Base-by-base conservation (phyloP, 306 rosid genomes). In the Styphnolobium japonicum region DNA sequence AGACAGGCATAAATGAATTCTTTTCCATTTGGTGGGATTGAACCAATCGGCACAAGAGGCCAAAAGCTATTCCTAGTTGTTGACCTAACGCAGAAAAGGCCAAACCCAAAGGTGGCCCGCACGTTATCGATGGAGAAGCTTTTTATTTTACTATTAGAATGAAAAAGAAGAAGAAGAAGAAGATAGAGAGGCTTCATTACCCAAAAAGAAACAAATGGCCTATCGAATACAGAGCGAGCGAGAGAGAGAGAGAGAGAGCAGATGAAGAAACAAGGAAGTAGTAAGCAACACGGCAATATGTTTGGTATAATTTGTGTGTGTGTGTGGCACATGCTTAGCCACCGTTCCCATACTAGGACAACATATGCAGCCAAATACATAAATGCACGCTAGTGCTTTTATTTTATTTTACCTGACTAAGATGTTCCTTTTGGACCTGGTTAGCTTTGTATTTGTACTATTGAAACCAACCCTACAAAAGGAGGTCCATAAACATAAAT, bases 321-420 rank as follows among this genome's bases (percentile, higher is more conserved):
- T 65, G 86, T 80, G 93, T 80, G 87, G 88, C 95, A 88, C 93
- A 83, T 87, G 92, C 86, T 82, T 72, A 11, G 84, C 93, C 97
- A 82, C 85, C 56, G 27, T 68, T 74, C 60, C 61, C 77, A 63
- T 36, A 56, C 51, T 58, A 73, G 31, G 88, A 85, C 91, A 80
- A 67, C 65, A 36, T 4, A 80, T 76, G 46, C 87, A 63, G 83
- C 84, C 89, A 89, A 84, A 84, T 69, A 58, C 85, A 78, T 78
- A 80, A 91, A 81, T 81, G 88, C 96, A 80, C 86, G 65, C 75
- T 70, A 29, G 1, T 66, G 49, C 29, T 71, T 53, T 85, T 81
- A 8, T 51, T 81, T 51, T 18, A 40, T 61, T 45, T 27, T 65
- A 76, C 4, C 46, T 48, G 12, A 55, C 48, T 67, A 27, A 45